These are phyloP conservation scores for Gossypium mustelinum DNA, from an alignment of 345 rosid species.

Conservation along the genomic window DNA sequence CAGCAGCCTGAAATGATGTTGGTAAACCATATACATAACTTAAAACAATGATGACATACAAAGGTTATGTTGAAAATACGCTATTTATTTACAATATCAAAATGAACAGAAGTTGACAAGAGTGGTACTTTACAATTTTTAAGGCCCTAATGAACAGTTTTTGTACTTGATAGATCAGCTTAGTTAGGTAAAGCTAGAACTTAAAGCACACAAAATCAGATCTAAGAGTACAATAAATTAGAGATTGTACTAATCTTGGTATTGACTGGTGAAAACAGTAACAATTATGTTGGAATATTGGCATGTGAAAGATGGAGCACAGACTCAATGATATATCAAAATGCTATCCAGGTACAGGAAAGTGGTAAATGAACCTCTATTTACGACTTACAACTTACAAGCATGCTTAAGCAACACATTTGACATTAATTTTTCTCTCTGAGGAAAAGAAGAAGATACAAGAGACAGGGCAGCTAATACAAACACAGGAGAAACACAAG, in stretches of 20 bases:
- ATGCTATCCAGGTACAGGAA: not conserved
- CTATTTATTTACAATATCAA: not conserved
- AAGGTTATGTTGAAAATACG: not conserved
- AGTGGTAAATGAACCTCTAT: not conserved
- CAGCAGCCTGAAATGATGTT: not conserved
- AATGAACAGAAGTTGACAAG: not conserved
- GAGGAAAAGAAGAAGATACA: not conserved
- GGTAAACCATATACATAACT: not conserved
- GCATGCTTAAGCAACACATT: not conserved
- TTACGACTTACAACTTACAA: not conserved
- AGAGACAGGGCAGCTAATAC: not conserved
- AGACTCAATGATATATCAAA: not conserved
- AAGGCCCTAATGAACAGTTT: not conserved
- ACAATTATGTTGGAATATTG: constrained; percentile 1
- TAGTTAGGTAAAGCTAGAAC: not conserved
- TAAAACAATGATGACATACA: not conserved
- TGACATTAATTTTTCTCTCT: not conserved
- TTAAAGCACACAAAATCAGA: not conserved
- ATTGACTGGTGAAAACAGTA: not conserved
- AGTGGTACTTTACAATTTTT: not conserved
- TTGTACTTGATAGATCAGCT: not conserved
- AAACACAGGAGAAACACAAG: not conserved
- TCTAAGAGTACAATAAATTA: not conserved
- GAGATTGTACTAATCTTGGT: not conserved
- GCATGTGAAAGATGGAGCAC: not conserved